Conservation (phyloP, 1,139 yeast genomes). For the Blastobotrys raffinosifermentans region DNA sequence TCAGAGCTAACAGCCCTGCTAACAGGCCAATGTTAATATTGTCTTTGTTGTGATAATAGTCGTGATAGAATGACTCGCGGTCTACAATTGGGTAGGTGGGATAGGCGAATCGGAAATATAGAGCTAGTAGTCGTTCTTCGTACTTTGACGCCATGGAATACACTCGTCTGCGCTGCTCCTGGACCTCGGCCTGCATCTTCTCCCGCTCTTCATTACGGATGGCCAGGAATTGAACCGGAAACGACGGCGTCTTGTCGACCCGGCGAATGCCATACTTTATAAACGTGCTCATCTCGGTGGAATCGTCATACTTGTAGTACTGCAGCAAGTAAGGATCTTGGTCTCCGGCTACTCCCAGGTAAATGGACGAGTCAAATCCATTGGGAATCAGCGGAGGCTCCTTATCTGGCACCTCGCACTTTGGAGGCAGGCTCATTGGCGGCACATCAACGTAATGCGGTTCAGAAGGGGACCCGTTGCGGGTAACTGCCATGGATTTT, state of each 20-base stretch:
- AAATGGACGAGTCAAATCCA: slow-evolving; percentile 24
- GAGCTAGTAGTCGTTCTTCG: slow-evolving; percentile 31
- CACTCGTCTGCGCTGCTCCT: slow-evolving; percentile 21
- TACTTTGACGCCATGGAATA: slow-evolving; percentile 22
- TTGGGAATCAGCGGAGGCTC: slow-evolving; percentile 25
- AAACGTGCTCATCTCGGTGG: slow-evolving; percentile 24
- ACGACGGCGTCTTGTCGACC: slow-evolving; percentile 21
- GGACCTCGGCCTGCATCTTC: slow-evolving; percentile 17
- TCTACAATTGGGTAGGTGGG: slow-evolving; percentile 36
- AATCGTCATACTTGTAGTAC: slow-evolving; percentile 24
- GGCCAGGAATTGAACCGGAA: slow-evolving; percentile 29
- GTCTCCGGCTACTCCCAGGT: slow-evolving; percentile 32
- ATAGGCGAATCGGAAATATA: slow-evolving; percentile 33
- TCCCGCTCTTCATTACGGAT: slow-evolving; percentile 18
- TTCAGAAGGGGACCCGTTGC: background rate
- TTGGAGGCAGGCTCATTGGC: slow-evolving; percentile 18
- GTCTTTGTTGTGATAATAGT: slow-evolving; percentile 27
- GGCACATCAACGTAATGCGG: slow-evolving; percentile 17
- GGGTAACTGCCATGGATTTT: background rate
- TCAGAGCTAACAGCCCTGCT: slow-evolving; percentile 33
- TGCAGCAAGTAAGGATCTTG: slow-evolving; percentile 33
- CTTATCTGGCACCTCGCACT: slow-evolving; percentile 13
- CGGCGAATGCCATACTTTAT: slow-evolving; percentile 31
- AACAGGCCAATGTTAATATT: slow-evolving; percentile 31
- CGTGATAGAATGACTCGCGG: slow-evolving; percentile 29